These are phyloP conservation scores for Rhizodiscina lignyota DNA, from an alignment of 495 filamentous ascomycete genomes.

Conservation along the genomic window DNA sequence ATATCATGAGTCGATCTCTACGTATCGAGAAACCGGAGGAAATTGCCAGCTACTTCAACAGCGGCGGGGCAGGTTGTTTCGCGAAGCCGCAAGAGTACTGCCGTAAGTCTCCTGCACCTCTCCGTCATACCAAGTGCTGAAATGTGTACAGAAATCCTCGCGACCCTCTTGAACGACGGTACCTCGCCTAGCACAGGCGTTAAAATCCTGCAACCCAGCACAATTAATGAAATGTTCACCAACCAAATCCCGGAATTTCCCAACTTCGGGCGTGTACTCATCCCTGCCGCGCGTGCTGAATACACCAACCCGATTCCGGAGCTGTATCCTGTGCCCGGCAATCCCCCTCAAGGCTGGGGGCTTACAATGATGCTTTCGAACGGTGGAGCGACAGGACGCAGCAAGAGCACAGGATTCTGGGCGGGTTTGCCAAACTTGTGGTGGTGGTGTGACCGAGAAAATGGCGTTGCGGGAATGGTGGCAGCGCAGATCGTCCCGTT, in stretches of 20 bases:
- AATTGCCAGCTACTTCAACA: conserved; percentile 27
- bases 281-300: conserved; percentile 32
- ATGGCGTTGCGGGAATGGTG: conserved; percentile 40
- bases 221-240: conserved; percentile 40
- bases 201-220: conserved; percentile 29
- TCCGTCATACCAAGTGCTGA: no score
- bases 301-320: conserved; percentile 28
- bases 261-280: conserved; percentile 25
- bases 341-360: conserved; percentile 42
- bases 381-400: conserved; percentile 29
- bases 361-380: conserved; percentile 36
- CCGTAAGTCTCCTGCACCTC: conserved; percentile 22
- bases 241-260: conserved; percentile 43
- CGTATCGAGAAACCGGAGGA: conserved; percentile 19
- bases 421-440: conserved; percentile 43
- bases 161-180: conserved; percentile 20
- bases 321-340: conserved; percentile 31
- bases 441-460: conserved; percentile 45
- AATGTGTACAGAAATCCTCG: conserved; percentile 16
- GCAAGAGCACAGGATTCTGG: conserved; percentile 32
- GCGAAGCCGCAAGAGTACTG: conserved; percentile 37
- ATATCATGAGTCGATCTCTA: conserved; percentile 28
- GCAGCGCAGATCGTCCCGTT: conserved; percentile 43
- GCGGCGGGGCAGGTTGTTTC: conserved; percentile 39
- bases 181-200: conserved; percentile 26